Conservation (phyloP, 2,329 filamentous ascomycete genomes). For the Corniculantispora saksenae region DNA sequence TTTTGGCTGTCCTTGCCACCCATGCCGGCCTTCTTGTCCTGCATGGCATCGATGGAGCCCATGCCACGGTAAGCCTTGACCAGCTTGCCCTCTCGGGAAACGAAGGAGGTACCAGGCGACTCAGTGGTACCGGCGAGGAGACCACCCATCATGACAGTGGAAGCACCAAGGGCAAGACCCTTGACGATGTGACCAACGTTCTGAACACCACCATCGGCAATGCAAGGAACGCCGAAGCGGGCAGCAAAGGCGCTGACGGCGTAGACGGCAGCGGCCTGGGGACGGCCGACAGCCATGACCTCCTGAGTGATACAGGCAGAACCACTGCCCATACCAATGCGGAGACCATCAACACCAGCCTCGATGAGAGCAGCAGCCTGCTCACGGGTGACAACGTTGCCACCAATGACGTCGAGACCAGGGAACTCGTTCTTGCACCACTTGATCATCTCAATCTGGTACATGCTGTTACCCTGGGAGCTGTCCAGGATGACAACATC, state of each 20-base stretch:
- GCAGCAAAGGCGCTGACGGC: constrained; percentile 87
- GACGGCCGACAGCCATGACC: constrained; percentile 97
- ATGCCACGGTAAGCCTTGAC: constrained; percentile 99
- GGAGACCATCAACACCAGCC: constrained; percentile 91
- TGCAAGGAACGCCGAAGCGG: constrained; percentile 94
- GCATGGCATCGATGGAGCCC: constrained; percentile 99
- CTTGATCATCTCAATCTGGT: constrained; percentile 98
- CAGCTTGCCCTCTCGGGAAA: constrained; percentile 93
- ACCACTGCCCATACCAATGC: constrained; percentile 98
- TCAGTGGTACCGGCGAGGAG: constrained; percentile 95
- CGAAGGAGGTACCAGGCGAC: constrained; percentile 94
- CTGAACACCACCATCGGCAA: constrained; percentile 96
- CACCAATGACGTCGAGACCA: constrained; percentile 88
- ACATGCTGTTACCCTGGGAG: constrained; percentile 97
- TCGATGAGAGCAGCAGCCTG: constrained; percentile 91
- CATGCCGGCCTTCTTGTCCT: constrained; percentile 91
- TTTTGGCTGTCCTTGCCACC: constrained; percentile 72
- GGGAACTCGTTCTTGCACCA: constrained; percentile 89
- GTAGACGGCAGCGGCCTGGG: constrained; percentile 91
- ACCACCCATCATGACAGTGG: constrained; percentile 99
- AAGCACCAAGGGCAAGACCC: constrained; percentile 89
- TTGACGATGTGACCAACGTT: constrained; percentile 99
- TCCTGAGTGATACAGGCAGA: constrained; percentile 99
- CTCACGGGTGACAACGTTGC: constrained; percentile 97
- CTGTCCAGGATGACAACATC: constrained; percentile 95